Evolutionary conservation across 495 filamentous ascomycete genomes (phyloP), one percentile per base, ranked within the genome.

Genomic region (Penicillium coprophilum): DNA sequence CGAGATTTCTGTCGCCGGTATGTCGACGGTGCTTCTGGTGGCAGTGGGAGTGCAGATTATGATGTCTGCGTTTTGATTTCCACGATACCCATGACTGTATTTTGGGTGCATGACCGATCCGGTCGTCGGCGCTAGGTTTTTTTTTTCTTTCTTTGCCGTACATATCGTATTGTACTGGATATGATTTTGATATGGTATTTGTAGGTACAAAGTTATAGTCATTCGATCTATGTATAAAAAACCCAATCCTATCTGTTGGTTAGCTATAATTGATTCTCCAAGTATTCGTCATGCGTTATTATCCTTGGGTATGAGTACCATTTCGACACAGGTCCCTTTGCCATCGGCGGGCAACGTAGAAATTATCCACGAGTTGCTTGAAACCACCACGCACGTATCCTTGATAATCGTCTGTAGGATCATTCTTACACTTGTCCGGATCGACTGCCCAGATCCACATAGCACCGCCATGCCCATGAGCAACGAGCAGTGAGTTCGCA

Each of bases 21-120:
- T 68, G 32, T 63, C 66, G 17, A 62, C 57, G 4, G 52, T 67
- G 36, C n/a, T 71, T 21, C 44, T 67, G 3, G n/a, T 74, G 24
- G 55, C 61, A 46, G 61, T 58, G 2, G 66, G 64, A 24, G 56
- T 68, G 17, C 68, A 72, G 32, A 47, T 71, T 17, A 15, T 71
- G 24, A 34, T 60, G 34, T 63, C 60, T 17, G 40, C 50, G 20
- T 67, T 74, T 24, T 74, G 36, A 69, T 54, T 50, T 46, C 46
- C 30, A 59, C 48, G 53, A 59, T 41, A 20, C 43, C 10, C 24
- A 54, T 51, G 54, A 57, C 6, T 46, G 8, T 51, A 39, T 31
- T 54, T 50, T 41, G 46, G 32, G 11, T 31, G 57, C 45, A 59
- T 59, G 50, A 28, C 50, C 50, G n/a, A 3, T 36, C 8, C 28